Percentiles rank a stretch among this genome's conserved stretches.
These are phyloP conservation scores for Blastomyces percursus DNA, from an alignment of 2,329 filamentous ascomycete genomes.

Conservation along the genomic window DNA sequence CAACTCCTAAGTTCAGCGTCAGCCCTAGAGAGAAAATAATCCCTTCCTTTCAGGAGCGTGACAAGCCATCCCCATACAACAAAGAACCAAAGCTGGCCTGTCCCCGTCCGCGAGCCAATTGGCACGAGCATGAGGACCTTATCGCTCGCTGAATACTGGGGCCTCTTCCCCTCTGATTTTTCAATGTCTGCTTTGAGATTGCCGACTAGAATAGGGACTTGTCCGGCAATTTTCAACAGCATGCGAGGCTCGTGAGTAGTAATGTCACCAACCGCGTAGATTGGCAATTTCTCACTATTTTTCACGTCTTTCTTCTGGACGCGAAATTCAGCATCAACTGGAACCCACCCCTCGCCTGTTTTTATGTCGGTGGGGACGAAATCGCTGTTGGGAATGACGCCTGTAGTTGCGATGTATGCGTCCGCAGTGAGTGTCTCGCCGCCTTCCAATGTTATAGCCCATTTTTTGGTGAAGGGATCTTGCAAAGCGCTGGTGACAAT, in stretches of 20 bases:
- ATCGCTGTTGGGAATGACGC: constrained; percentile 15
- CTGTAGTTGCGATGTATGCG: constrained; percentile 15
- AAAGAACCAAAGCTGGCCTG: constrained; percentile 11
- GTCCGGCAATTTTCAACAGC: constrained; percentile 4
- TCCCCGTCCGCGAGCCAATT: constrained; percentile 11
- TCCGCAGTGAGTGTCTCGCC: constrained; percentile 19
- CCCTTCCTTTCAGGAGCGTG: constrained; percentile 13
- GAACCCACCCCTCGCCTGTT: constrained; percentile 14
- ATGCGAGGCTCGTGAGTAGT: constrained; percentile 8
- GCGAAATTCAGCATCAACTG: constrained; percentile 14
- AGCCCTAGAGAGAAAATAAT: constrained; percentile 14
- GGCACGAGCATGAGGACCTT: constrained; percentile 9
- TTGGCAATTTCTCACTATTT: constrained; percentile 4
- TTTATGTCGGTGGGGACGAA: constrained; percentile 15
- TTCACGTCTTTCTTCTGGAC: constrained; percentile 4
- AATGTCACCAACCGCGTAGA: constrained; percentile 15
- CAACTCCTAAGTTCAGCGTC: not conserved
- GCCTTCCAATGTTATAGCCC: constrained; percentile 9
- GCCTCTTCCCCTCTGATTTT: constrained; percentile 7
- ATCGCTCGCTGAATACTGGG: constrained; percentile 2
- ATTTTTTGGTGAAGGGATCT: constrained; percentile 9
- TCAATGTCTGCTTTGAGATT: constrained; percentile 14
- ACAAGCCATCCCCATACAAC: constrained; percentile 12
- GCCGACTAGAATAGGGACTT: constrained; percentile 9
- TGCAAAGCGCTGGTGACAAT: constrained; percentile 7